Evolutionary conservation across 1,284 basidiomycete species (phyloP), one percentile per base, ranked within the genome.

Genomic region (Rhodotorula sp.): DNA sequence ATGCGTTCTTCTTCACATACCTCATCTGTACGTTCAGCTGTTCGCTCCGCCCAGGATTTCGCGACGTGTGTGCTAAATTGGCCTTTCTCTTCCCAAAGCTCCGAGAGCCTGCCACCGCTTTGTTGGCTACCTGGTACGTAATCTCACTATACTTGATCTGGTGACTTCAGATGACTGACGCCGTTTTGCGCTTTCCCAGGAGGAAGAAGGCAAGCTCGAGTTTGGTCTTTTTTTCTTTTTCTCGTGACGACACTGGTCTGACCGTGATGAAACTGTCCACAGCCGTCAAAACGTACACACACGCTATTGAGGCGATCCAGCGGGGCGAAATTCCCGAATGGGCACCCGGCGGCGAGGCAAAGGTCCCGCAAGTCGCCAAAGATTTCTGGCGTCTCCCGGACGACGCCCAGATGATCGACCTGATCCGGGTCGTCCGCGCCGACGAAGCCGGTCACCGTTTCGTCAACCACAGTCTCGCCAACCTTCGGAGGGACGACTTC

Each of bases 101-200:
- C 96, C 96, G 1, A 85, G 85, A 67, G 86, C 88, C 1, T 93
- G 91, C 74, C 96, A 98, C 82, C 91, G 96, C 47, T 98, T 98
- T 80, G 95, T 98, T 59, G 96, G 87, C n/a, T 85, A 92, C 79
- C 85, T 99, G 15, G 64, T 70, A 26, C 60, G 58, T 65, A 29
- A 15, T 16, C 58, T 31, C 14, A 3, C 21, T 43, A 20, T 39
- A 15, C 43, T 31, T 23, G 29, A 6, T 34, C 5, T 21, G 3
- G 49, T 58, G 61, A 29, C 26, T 6, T 1, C 21, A 10, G 4
- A n/a, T 3, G 3, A 23, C 15, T 47, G 26, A 43, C 12, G 1
- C 43, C n/a, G 10, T 60, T 39, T 14, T 39, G 5, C 46, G 20
- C 58, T 15, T 15, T 47, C 12, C 10, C 43, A 64, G 21, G 63